Conservation (phyloP, 2,329 filamentous ascomycete species). For the Parafenestella ontariensis region DNA sequence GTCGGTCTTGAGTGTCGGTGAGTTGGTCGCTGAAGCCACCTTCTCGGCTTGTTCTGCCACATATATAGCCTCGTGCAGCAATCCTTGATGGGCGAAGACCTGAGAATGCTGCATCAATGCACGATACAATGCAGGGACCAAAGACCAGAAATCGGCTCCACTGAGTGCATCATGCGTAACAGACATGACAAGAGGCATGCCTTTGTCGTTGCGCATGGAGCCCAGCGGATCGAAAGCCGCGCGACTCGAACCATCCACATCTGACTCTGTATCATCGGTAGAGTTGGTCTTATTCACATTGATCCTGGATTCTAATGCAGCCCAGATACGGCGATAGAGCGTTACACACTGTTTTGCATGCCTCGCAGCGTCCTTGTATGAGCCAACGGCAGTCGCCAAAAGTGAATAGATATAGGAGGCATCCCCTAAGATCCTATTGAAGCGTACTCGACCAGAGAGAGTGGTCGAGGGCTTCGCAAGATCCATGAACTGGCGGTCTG, state of each 20-base stretch:
- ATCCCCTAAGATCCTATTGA: conserved; percentile 64
- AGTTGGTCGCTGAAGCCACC: conserved; percentile 72
- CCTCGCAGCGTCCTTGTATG: conserved; percentile 54
- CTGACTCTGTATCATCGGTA: conserved; percentile 20
- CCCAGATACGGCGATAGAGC: conserved; percentile 60
- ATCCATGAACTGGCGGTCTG: conserved; percentile 37
- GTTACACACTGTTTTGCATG: conserved; percentile 58
- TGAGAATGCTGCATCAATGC: conserved; percentile 76
- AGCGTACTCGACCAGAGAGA: conserved; percentile 43
- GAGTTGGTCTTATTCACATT: conserved; percentile 24
- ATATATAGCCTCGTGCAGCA: conserved; percentile 87
- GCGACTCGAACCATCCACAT: conserved; percentile 23
- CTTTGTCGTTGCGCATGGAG: conserved; percentile 40
- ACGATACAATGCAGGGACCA: conserved; percentile 76
- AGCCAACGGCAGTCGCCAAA: conserved; percentile 65
- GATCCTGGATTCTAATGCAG: conserved; percentile 55
- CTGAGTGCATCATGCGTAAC: conserved; percentile 56
- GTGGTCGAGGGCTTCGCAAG: conserved; percentile 41
- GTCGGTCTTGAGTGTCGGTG: conserved; percentile 61
- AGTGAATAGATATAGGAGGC: conserved; percentile 70
- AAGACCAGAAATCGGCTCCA: conserved; percentile 78
- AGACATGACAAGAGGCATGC: conserved; percentile 46
- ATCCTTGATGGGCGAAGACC: conserved; percentile 82
- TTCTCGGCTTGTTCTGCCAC: conserved; percentile 85
- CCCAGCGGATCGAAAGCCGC: conserved; percentile 34